Evolutionary conservation across 306 rosid genomes (phyloP).

Genomic region (Quercus dentata): DNA sequence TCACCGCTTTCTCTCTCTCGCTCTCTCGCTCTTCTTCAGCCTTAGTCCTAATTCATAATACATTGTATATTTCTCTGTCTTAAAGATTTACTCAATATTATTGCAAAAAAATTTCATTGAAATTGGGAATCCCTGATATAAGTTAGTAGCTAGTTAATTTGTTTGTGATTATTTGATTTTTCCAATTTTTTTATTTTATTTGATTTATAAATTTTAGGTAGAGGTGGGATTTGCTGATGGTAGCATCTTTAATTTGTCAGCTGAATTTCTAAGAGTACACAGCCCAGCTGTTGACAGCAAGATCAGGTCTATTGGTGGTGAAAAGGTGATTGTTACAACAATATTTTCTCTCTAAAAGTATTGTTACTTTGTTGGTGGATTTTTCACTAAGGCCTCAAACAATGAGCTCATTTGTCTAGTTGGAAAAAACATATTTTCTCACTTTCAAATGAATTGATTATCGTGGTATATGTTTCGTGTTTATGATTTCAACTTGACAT

Average conservation of each 20-base stretch:
- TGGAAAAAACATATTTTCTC: no score
- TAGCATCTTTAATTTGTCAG: slow-evolving; percentile 56
- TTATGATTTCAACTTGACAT: not conserved
- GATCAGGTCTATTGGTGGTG: slow-evolving; percentile 72
- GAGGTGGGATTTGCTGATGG: slow-evolving; percentile 67
- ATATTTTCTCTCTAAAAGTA: not conserved
- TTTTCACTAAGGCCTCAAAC: not conserved
- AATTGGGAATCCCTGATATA: no score
- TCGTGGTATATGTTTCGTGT: not conserved
- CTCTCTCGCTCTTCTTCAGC: no score
- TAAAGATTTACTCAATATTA: no score
- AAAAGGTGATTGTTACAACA: slow-evolving; percentile 54
- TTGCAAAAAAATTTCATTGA: no score
- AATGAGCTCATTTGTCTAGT: no score
- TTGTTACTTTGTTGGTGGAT: not conserved
- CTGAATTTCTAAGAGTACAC: slow-evolving; percentile 75
- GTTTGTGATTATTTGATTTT: not conserved
- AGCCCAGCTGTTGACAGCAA: slow-evolving; percentile 92
- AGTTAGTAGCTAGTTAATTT: not conserved
- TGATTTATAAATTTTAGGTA: slow-evolving; percentile 40
- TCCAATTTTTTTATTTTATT: not conserved
- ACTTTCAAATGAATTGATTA: not conserved
- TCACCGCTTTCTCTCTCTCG: slow-evolving; percentile 10
- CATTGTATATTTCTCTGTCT: no score
- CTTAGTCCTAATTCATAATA: no score